phyloP scores from a whole-genome alignment of 192 early-diverging fungal species.

The Chytriomyces sp. region DNA sequence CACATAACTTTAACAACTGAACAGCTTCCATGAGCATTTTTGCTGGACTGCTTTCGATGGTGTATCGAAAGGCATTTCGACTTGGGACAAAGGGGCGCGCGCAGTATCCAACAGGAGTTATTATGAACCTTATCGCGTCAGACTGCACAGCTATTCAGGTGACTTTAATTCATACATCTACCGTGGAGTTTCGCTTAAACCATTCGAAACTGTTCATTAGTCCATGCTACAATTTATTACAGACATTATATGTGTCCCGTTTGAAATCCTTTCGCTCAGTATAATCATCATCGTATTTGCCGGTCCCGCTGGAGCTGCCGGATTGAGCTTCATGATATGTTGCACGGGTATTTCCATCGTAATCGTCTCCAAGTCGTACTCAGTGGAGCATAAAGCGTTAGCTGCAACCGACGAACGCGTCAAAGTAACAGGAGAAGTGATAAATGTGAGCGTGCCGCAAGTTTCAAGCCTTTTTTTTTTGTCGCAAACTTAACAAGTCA shows the following conservation, averaged over 20 bases:
- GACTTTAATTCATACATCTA: too few relatives aligned
- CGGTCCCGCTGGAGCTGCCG: constrained; percentile 53
- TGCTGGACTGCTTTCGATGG: constrained; percentile 22
- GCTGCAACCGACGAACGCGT: constrained; percentile 65
- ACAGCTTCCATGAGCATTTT: constrained; percentile 19
- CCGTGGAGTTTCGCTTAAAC: too few relatives aligned
- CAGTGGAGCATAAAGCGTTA: constrained; percentile 37
- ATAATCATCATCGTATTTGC: constrained; percentile 50
- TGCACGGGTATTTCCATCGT: constrained; percentile 39
- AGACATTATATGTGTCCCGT: constrained; percentile 8
- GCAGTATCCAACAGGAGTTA: constrained; percentile 24
- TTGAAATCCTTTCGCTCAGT: constrained; percentile 69
- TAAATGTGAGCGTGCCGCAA: constrained; percentile 41
- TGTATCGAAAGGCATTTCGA: constrained; percentile 16
- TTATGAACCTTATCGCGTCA: constrained; percentile 28
- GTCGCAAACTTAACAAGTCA: not conserved
- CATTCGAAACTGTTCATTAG: too few relatives aligned
- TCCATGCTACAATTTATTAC: constrained; percentile 4
- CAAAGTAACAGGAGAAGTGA: constrained; percentile 62
- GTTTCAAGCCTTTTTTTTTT: not conserved
- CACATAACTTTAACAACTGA: not conserved
- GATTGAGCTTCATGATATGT: constrained; percentile 52
- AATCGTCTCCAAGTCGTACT: constrained; percentile 37
- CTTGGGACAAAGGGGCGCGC: constrained; percentile 19
- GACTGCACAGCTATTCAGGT: constrained; percentile 17